Percentiles rank a stretch among this genome's conserved stretches.
These are phyloP conservation scores for Phaseolus lunatus DNA, from an alignment of 306 rosid genomes.

Conservation along the genomic window DNA sequence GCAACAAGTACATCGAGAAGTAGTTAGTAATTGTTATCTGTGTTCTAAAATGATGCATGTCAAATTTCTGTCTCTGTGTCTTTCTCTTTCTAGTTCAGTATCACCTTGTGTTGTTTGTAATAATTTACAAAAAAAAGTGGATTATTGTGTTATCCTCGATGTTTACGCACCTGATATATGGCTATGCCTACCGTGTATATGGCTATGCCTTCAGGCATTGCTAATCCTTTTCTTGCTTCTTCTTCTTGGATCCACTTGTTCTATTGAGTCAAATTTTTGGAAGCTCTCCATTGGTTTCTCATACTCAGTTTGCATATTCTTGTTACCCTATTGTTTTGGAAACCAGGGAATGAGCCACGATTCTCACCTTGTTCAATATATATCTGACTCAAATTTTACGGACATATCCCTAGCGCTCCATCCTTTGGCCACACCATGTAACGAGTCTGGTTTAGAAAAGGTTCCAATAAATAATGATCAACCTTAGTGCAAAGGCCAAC, in stretches of 20 bases:
- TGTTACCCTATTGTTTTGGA: no score
- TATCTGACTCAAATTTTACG: no score
- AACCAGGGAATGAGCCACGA: no score
- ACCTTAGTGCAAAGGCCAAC: conserved; percentile 48
- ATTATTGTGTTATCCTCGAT: conserved; percentile 52
- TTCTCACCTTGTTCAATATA: no score
- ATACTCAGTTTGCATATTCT: no score
- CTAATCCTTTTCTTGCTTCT: conserved; percentile 63
- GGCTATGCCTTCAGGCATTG: conserved; percentile 55
- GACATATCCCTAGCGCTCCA: conserved; percentile 59
- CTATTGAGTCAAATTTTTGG: no score
- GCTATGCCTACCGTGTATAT: no score
- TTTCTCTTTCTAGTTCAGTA: neutral
- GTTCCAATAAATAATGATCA: conserved; percentile 50
- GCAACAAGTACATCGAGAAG: conserved; percentile 44
- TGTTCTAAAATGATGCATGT: conserved; percentile 61
- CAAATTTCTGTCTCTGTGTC: neutral
- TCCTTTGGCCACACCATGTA: conserved; percentile 62
- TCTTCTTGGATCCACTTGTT: conserved; percentile 64
- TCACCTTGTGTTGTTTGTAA: conserved; percentile 41
- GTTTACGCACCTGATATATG: no score
- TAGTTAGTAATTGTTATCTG: conserved; percentile 68
- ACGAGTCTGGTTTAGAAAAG: conserved; percentile 50
- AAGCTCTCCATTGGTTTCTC: conserved; percentile 59
- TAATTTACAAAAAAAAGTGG: conserved; percentile 51